Conservation (phyloP, 1,284 basidiomycete species). For the Malassezia restricta region DNA sequence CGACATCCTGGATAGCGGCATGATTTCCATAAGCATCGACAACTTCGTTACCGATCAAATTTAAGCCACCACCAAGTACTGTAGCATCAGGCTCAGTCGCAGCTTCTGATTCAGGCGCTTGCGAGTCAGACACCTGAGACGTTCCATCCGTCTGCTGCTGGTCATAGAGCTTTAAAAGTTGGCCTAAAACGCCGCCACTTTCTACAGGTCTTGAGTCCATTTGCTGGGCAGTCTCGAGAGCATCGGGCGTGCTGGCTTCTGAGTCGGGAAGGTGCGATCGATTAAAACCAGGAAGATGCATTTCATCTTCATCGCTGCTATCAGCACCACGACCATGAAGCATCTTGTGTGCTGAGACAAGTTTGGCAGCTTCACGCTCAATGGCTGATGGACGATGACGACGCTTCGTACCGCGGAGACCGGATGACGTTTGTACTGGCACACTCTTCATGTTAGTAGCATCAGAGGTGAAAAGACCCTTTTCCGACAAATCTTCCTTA, state of each 20-base stretch:
- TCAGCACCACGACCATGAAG: conserved; percentile 6
- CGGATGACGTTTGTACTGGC: conserved; percentile 39
- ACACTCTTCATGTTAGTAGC: conserved; percentile 43
- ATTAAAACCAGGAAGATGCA: conserved; percentile 16
- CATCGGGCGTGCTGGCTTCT: conserved; percentile 34
- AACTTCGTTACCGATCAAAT: background rate
- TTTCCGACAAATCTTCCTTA: conserved; percentile 21
- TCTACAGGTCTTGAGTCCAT: conserved; percentile 35
- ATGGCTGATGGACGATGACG: conserved; percentile 32
- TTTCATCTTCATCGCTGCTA: conserved; percentile 18
- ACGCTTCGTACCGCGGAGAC: conserved; percentile 27
- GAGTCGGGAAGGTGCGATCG: conserved; percentile 32
- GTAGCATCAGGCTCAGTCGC: background rate
- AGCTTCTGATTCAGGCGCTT: background rate
- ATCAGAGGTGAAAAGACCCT: conserved; percentile 13
- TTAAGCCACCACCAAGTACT: conserved; percentile 4
- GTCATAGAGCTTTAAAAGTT: conserved; percentile 42
- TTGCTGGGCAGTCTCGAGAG: conserved; percentile 29
- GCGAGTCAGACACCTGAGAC: background rate
- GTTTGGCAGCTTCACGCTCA: conserved; percentile 35
- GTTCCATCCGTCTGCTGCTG: background rate
- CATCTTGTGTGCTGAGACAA: conserved; percentile 36
- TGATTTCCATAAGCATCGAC: conserved; percentile 9
- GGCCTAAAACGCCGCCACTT: conserved; percentile 38
- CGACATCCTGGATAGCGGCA: background rate